Evolutionary conservation across 2,329 filamentous ascomycete genomes (phyloP), one percentile per base, ranked within the genome.

Genomic region (Sporothrix euskadiensis): DNA sequence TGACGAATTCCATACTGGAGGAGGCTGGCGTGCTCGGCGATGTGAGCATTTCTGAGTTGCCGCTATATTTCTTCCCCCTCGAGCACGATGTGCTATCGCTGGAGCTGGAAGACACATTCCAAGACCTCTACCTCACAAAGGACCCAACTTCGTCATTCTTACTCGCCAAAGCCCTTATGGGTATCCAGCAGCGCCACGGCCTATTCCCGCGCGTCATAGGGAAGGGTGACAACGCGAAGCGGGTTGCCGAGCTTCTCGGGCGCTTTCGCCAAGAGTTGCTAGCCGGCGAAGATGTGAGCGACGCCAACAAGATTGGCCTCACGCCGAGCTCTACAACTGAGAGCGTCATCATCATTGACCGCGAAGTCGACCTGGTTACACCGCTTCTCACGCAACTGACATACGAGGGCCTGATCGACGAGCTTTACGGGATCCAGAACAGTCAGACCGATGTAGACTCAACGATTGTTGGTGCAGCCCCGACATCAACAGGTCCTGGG

Each of bases 371-470:
- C 81, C 94, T 96, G 78, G 93, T 95, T 19, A 98, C 96, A 0
- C 91, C 92, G 0, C 86, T 99, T 19, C 90, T 99, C 71, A 98
- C 95, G 0, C 96, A 99, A 80, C 85, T 99, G 75, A 99, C 96
- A 1, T 99, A 99, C 79, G 95, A 99, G 83, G 96, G 96, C 3
- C 85, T 99, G 35, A 91, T 99, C 71, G 97, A 99, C 79, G 96
- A 99, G 80, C 88, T 96, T 19, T 97, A 97, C 79, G 91, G 92
- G 44, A 97, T 99, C 75, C 89, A 93, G 76, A 92, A 98, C 79
- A 98, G 97, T 79, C 94, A 97, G 80, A 91, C 93, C 52, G 96
- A 98, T 80, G 90, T 98, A 30, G 95, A 98, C 80, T 93, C 94
- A 1, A 94, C 94, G 1, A 89, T 98, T 74, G 90, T 98, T 10